phyloP scores from a whole-genome alignment of 2,329 filamentous ascomycete genomes.

The Fusarium staphyleae region DNA sequence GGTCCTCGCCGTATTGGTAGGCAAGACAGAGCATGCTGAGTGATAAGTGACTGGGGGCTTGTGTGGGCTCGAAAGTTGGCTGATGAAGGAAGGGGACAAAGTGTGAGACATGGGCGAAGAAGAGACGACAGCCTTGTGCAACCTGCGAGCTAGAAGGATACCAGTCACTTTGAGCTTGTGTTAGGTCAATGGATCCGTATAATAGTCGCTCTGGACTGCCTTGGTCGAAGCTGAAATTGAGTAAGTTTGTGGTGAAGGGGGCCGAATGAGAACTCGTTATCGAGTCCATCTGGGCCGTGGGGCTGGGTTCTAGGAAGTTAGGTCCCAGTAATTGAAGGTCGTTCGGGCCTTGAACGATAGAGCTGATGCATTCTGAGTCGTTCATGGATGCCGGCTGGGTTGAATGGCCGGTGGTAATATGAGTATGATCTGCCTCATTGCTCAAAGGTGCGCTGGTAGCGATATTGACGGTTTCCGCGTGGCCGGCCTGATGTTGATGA shows the following conservation, averaged over 20 bases:
- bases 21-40: constrained; percentile 49
- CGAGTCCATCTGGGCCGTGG: background rate
- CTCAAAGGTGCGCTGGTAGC: background rate
- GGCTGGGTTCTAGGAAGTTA: constrained; percentile 6
- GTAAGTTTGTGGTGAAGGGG: constrained; percentile 4
- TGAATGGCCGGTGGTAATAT: background rate
- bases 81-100: constrained; percentile 9
- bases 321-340: background rate
- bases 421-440: background rate
- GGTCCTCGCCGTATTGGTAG: constrained; percentile 50
- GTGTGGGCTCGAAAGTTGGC: constrained; percentile 1
- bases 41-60: constrained; percentile 38
- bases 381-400: background rate
- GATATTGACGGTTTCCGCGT: background rate
- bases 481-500: background rate
- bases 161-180: constrained; percentile 44
- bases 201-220: constrained; percentile 45
- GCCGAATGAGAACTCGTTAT: background rate
- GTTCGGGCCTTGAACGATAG: background rate
- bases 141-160: constrained; percentile 6
- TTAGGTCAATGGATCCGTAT: constrained; percentile 39
- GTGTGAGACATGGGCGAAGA: constrained; percentile 8
- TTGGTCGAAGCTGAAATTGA: constrained; percentile 17
- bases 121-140: constrained; percentile 1
- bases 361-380: background rate